Evolutionary conservation across 345 rosid genomes (phyloP).

Genomic region (Salix arbutifolia): DNA sequence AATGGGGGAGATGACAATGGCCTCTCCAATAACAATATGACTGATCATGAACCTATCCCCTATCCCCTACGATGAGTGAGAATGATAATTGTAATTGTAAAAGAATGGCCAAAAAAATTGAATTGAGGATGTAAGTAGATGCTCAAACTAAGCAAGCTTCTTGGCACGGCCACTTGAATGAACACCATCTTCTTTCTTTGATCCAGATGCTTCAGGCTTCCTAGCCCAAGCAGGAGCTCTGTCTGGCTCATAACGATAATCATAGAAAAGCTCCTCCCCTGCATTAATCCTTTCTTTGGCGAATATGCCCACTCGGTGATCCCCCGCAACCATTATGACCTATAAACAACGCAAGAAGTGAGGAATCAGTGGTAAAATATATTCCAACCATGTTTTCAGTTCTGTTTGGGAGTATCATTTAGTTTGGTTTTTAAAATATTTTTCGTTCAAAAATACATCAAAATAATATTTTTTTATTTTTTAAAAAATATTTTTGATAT

Average conservation of each 20-base stretch:
- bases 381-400: not conserved
- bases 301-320: slow-evolving; percentile 91
- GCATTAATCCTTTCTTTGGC: slow-evolving; percentile 87
- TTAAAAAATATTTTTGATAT: too few species aligned
- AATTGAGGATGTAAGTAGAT: slow-evolving; percentile 12
- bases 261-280: slow-evolving; percentile 94
- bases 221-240: slow-evolving; percentile 99
- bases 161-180: slow-evolving; percentile 86
- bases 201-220: slow-evolving; percentile 85
- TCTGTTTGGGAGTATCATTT: too few species aligned
- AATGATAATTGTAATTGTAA: slow-evolving; percentile 33
- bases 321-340: slow-evolving; percentile 98
- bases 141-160: slow-evolving; percentile 70
- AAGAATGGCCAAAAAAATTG: slow-evolving; percentile 16
- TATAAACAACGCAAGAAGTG: slow-evolving; percentile 29
- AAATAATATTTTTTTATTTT: too few species aligned
- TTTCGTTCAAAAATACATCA: too few species aligned
- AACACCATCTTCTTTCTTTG: slow-evolving; percentile 73
- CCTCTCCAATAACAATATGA: slow-evolving; percentile 31
- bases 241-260: slow-evolving; percentile 93
- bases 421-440: too few species aligned
- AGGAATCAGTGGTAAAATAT: not conserved
- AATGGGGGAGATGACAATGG: slow-evolving; percentile 35
- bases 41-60: slow-evolving; percentile 16
- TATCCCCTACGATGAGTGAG: slow-evolving; percentile 23